Evolutionary conservation across 495 filamentous ascomycete genomes (phyloP).

Genomic region (Aspergillus cristatus): DNA sequence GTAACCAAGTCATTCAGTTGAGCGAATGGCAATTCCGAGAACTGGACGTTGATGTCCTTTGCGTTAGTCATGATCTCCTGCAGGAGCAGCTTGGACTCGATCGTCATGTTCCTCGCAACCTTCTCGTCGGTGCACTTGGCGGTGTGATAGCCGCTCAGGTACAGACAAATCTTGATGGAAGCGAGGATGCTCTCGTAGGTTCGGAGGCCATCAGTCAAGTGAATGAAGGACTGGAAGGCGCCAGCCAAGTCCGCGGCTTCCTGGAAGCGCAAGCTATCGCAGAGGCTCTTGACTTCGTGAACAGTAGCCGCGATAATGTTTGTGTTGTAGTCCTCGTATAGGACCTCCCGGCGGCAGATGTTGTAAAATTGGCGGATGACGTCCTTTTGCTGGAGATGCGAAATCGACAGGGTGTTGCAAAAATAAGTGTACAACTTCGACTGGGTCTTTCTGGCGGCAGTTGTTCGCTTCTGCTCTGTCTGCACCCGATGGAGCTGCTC

Average conservation of each 20-base stretch:
- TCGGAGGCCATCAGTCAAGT: slow-evolving; percentile 44
- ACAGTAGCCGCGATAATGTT: slow-evolving; percentile 34
- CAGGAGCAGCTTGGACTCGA: slow-evolving; percentile 45
- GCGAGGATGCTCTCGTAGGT: slow-evolving; percentile 36
- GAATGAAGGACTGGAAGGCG: slow-evolving; percentile 47
- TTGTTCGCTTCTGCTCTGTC: slow-evolving; percentile 32
- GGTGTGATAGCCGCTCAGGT: slow-evolving; percentile 41
- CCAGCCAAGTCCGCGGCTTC: slow-evolving; percentile 44
- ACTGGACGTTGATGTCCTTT: slow-evolving; percentile 40
- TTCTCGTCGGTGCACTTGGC: slow-evolving; percentile 29
- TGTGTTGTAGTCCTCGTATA: slow-evolving; percentile 30
- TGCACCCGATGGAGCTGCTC: slow-evolving; percentile 46
- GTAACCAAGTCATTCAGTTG: slow-evolving; percentile 47
- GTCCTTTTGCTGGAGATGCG: slow-evolving; percentile 27
- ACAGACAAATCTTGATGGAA: slow-evolving; percentile 47
- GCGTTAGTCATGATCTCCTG: slow-evolving; percentile 42
- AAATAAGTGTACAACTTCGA: slow-evolving; percentile 46
- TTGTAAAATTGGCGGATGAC: slow-evolving; percentile 36
- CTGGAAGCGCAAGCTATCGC: slow-evolving; percentile 34
- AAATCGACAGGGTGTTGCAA: slow-evolving; percentile 45
- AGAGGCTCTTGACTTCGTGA: slow-evolving; percentile 29
- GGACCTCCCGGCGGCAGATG: slow-evolving; percentile 40
- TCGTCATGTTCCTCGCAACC: slow-evolving; percentile 37
- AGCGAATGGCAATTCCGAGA: slow-evolving; percentile 40
- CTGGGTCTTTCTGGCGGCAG: slow-evolving; percentile 34